These are phyloP conservation scores for Saccharomycopsis amapae DNA, from an alignment of 805 yeast species.

Conservation along the genomic window DNA sequence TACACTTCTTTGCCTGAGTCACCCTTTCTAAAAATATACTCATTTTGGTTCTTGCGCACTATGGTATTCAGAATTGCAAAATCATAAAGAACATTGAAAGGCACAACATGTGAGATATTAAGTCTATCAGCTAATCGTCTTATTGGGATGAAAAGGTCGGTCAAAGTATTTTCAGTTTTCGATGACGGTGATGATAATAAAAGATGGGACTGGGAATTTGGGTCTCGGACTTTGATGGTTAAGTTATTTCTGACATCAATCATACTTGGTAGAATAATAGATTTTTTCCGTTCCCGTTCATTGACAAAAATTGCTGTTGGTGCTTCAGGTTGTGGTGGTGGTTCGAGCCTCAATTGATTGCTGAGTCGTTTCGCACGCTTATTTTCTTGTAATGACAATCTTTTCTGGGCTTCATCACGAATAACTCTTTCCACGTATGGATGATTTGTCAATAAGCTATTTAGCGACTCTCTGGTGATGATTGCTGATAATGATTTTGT, in stretches of 20 bases:
- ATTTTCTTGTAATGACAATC: conserved; percentile 65
- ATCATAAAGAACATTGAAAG: conserved; percentile 7
- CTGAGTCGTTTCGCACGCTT: conserved; percentile 28
- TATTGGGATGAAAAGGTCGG: conserved; percentile 7
- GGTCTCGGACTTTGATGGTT: too few species aligned
- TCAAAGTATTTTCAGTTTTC: neutral
- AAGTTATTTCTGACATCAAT: neutral
- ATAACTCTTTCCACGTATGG: conserved; percentile 62
- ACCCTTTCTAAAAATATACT: conserved; percentile 53
- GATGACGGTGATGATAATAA: too few species aligned
- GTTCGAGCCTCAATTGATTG: conserved; percentile 1
- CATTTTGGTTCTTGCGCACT: conserved; percentile 38
- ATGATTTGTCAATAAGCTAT: conserved; percentile 50
- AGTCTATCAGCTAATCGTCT: conserved; percentile 5
- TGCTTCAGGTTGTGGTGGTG: neutral
- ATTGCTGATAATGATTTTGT: conserved; percentile 63
- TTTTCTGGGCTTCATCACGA: conserved; percentile 73
- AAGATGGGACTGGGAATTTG: too few species aligned
- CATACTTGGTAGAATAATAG: conserved; percentile 13
- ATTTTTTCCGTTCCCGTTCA: conserved; percentile 12
- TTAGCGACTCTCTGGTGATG: conserved; percentile 55
- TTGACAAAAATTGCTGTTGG: neutral
- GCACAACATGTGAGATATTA: conserved; percentile 1
- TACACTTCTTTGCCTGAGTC: conserved; percentile 57
- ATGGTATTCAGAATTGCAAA: conserved; percentile 3